Evolutionary conservation across 2,329 filamentous ascomycete genomes (phyloP).

Genomic region (Aspergillus luchuensis): DNA sequence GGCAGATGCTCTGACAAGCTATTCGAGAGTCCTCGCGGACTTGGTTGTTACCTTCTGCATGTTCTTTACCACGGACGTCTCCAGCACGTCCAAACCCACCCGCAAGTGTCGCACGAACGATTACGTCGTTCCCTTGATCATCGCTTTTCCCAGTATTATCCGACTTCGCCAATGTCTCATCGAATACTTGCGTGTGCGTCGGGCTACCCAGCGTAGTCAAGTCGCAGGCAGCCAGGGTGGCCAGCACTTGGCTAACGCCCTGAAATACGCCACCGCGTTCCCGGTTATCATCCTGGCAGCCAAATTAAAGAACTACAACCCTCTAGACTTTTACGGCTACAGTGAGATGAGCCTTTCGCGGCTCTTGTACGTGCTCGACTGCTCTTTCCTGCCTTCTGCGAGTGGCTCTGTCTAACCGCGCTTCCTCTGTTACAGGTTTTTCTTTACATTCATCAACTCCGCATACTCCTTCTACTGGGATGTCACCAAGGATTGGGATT

Average conservation of each 20-base stretch:
- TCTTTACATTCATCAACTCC: conserved; percentile 77
- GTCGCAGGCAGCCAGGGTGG: conserved; percentile 84
- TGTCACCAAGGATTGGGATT: conserved; percentile 92
- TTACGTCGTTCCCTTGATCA: conserved; percentile 78
- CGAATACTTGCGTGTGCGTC: conserved; percentile 74
- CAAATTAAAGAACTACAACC: conserved; percentile 66
- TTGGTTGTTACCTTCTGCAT: conserved; percentile 88
- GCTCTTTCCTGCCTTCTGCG: too few relatives aligned
- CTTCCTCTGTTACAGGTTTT: conserved; percentile 58
- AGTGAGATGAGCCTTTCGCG: conserved; percentile 59
- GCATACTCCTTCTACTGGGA: conserved; percentile 99
- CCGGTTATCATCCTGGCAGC: conserved; percentile 83
- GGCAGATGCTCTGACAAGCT: conserved; percentile 91
- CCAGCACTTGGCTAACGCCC: conserved; percentile 87
- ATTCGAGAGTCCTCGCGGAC: conserved; percentile 88
- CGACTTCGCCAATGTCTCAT: conserved; percentile 89
- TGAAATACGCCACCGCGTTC: conserved; percentile 93
- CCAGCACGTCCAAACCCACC: conserved; percentile 78
- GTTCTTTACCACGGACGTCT: conserved; percentile 72
- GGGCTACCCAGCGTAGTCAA: conserved; percentile 48
- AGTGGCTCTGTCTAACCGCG: neutral
- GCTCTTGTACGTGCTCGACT: conserved; percentile 50
- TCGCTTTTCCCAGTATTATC: conserved; percentile 79
- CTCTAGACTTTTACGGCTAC: conserved; percentile 51
- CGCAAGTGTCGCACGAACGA: conserved; percentile 72